phyloP scores from a whole-genome alignment of 176 grass and related monocot species.

The Aegilops speltoides region DNA sequence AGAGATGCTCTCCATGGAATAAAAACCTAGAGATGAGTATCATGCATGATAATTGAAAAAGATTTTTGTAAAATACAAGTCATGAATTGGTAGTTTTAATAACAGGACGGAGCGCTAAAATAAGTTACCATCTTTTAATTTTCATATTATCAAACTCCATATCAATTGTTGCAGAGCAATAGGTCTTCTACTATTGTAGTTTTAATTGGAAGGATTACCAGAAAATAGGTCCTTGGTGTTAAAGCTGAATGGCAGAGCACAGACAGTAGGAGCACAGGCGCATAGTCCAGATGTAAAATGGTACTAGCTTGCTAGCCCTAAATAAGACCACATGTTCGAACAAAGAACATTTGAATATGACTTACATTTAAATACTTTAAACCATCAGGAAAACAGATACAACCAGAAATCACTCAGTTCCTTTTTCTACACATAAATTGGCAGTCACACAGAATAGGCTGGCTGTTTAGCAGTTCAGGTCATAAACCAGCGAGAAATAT shows the following conservation, averaged over 20 bases:
- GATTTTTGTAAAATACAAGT: not conserved
- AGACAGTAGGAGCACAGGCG: not conserved
- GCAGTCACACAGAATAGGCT: conserved; percentile 10
- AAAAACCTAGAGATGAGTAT: not conserved
- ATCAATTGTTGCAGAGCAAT: not conserved
- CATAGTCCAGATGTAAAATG: not conserved
- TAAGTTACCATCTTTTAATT: not conserved
- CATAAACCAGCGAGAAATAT: conserved; percentile 2
- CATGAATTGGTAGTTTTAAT: not conserved
- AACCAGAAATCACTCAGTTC: not conserved
- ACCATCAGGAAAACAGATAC: conserved; percentile 10
- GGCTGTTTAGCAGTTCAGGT: not conserved
- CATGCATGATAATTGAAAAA: not conserved
- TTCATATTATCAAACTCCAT: not conserved
- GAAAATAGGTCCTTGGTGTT: not conserved
- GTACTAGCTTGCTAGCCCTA: not conserved
- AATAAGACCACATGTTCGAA: not conserved
- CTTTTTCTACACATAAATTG: conserved; percentile 8
- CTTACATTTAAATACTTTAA: not conserved
- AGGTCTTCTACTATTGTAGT: not conserved
- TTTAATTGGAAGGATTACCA: not conserved
- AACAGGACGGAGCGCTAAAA: not conserved
- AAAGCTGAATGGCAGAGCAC: not conserved
- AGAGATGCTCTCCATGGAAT: not conserved
- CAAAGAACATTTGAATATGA: not conserved